Base-by-base conservation (phyloP, 257 asterid species). In the Solanum commersonii region DNA sequence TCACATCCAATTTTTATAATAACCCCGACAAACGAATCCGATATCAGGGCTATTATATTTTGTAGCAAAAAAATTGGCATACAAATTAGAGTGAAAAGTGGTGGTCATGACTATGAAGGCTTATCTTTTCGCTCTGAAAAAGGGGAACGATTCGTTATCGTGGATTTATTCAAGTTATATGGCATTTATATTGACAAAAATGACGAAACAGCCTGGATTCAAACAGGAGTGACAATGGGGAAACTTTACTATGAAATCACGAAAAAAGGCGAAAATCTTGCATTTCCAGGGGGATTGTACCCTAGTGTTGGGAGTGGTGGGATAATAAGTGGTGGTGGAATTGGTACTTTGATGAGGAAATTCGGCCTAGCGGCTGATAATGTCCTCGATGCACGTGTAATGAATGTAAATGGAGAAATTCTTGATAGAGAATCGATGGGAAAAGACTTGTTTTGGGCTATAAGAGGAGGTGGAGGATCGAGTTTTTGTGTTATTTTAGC, bases 51-150 rank as follows among this genome's bases (percentile, higher is more conserved):
- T 4, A 40, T 85, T 74, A 35, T 91, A 13, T 5, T 87, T 25
- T 89, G 91, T 59, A 82, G 88, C 87, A 31, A 34, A 5, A 86
- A 22, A 27, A 10, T 35, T 14, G 90, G 83, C 29, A 18, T 89
- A 13, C 91, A 86, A 72, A 52, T 90, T 5, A 89, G 91, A 83
- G 70, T 89, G 27, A 90, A 73, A 68, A 90, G 92, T 13, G 90
- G 91, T 6, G 92, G 92, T 0, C 91, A 88, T 67, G 92, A 90
- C 83, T 90, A 88, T n/a, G 91, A 89, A 87, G 92, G 92, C 83
- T 87, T 84, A 2, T 91, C 92, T 7, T 91, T 78, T 34, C 87
- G 67, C 18, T 89, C 70, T 29, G 68, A 18, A 9, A 29, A 15
- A 33, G 15, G 56, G 23, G n/a, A 60, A 10, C 87, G 49, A 2